Evolutionary conservation across 179 eudicot species (phyloP), one percentile per base, ranked within the genome.

Genomic region (Silene vulgaris): DNA sequence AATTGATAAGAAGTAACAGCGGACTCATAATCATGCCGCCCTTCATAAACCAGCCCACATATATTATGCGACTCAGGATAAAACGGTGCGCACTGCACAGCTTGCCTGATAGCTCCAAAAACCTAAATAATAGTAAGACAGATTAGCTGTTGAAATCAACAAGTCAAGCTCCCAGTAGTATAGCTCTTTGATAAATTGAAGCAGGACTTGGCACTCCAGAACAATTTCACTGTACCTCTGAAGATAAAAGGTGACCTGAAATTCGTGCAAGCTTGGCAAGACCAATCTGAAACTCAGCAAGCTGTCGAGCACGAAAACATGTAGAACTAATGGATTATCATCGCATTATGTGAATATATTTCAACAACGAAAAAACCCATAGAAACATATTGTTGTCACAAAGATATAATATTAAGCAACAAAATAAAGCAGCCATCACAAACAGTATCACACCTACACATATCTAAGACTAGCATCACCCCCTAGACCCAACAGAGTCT

Each of bases 211-310:
- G 12, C 69, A 56, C 68, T 29, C 73, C 32, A 74, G 40, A 66
- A 73, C 48, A 71, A 76, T 40, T 73, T 69, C 75, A 71, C 6
- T 71, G 69, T 95, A 92, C 97, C 99, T 86, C 90, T 50, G 96
- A 74, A 78, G 92, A 89, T 74, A 86, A 81, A 72, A 90, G 84
- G 79, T 88, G 86, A 77, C 91, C 87, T 72, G 91, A 90, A 66
- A 72, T 82, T 75, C 86, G 57, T 57, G 97, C 99, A 85, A 92
- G 96, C 82, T 89, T 88, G 56, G 91, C 89, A 71, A 95, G 96
- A 77, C 97, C 99, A 79, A 89, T 86, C 77, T 95, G 99, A 80
- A 90, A 92, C 75, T 89, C 97, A 69, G 97, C 91, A 84, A 92
- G 84, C 99, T 95, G 88, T 76, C 77, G 28, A 78, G 70, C 74